Conservation (phyloP, 306 rosid genomes). For the Citrullus amarus region DNA sequence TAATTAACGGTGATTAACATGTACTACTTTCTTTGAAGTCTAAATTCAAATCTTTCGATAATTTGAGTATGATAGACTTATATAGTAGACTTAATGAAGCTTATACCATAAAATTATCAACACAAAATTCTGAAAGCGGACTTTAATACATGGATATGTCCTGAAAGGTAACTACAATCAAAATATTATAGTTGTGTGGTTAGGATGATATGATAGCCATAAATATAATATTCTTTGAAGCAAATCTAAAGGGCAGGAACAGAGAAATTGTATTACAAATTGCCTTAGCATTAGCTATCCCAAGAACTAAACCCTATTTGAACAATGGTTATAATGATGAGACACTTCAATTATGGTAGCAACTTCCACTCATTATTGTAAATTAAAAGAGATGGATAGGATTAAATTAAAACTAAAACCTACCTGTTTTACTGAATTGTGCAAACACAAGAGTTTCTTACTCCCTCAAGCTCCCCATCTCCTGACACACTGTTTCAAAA, state of each 20-base stretch:
- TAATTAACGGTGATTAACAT: too few relatives aligned
- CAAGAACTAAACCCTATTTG: not conserved
- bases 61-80: not conserved
- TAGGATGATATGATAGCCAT: not conserved
- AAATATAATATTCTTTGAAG: not conserved
- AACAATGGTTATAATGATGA: not conserved
- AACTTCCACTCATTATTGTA: not conserved
- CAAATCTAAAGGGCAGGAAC: not conserved
- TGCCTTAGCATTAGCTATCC: not conserved
- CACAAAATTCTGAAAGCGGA: too few relatives aligned
- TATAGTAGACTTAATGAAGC: not conserved
- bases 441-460: constrained; percentile 32
- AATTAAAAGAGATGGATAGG: not conserved
- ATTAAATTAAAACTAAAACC: not conserved
- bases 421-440: constrained; percentile 21
- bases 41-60: too few relatives aligned
- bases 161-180: not conserved
- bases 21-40: too few relatives aligned
- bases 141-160: not conserved
- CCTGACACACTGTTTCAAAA: constrained; percentile 17
- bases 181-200: not conserved
- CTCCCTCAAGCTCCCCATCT: constrained; percentile 29
- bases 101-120: not conserved
- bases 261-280: not conserved
- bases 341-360: not conserved